phyloP scores from a whole-genome alignment of 2,329 filamentous ascomycete species.

The Colletotrichum godetiae region DNA sequence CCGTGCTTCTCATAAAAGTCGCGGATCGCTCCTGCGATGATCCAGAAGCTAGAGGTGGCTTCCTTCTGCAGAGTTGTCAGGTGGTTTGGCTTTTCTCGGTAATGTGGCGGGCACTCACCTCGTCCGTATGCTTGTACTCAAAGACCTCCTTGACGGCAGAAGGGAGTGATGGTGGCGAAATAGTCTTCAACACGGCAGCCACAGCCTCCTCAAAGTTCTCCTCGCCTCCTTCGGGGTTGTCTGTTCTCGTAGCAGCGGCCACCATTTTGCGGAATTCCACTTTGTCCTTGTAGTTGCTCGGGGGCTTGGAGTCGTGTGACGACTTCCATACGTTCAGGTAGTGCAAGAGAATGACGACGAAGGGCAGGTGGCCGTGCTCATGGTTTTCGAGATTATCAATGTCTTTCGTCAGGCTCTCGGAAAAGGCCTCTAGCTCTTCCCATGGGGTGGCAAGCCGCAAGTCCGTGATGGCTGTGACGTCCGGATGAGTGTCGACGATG shows the following conservation, averaged over 20 bases:
- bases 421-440: slow-evolving; percentile 80
- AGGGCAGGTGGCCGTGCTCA: slow-evolving; percentile 92
- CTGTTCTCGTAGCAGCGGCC: slow-evolving; percentile 72
- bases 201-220: slow-evolving; percentile 97
- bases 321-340: slow-evolving; percentile 86
- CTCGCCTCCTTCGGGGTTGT: slow-evolving; percentile 86
- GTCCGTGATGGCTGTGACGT: slow-evolving; percentile 85
- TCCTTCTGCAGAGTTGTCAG: slow-evolving; percentile 50
- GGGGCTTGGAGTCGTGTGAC: slow-evolving; percentile 74
- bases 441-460: slow-evolving; percentile 87
- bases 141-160: slow-evolving; percentile 83
- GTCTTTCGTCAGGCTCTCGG: slow-evolving; percentile 72
- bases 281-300: slow-evolving; percentile 86
- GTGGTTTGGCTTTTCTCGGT: slow-evolving; percentile 36
- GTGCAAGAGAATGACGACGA: slow-evolving; percentile 83
- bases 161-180: slow-evolving; percentile 76
- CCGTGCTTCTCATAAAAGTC: slow-evolving; percentile 79
- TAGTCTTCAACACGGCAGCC: slow-evolving; percentile 87
- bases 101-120: slow-evolving; percentile 64
- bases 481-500: slow-evolving; percentile 95
- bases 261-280: slow-evolving; percentile 81
- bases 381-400: slow-evolving; percentile 79
- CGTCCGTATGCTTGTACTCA: slow-evolving; percentile 64
- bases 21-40: slow-evolving; percentile 84
- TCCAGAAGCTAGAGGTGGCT: slow-evolving; percentile 79